These are phyloP conservation scores for Cryomyces minteri DNA, from an alignment of 495 filamentous ascomycete genomes.

Conservation along the genomic window DNA sequence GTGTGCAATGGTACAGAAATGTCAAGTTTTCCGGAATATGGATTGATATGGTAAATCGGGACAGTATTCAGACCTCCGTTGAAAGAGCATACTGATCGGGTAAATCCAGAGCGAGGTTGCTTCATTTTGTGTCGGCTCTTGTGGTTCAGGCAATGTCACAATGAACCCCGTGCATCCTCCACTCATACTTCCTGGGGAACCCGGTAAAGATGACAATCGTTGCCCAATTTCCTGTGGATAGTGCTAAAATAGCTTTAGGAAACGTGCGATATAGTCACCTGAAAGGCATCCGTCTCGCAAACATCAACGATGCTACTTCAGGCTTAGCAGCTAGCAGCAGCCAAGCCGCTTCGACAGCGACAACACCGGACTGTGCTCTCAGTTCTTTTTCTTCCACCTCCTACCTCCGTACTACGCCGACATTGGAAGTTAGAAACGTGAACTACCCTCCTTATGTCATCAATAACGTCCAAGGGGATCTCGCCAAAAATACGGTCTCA, in stretches of 20 bases:
- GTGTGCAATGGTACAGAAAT: constrained; percentile 8
- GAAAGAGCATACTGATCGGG: no score
- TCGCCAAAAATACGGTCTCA: constrained; percentile 53
- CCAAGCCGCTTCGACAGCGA: constrained; percentile 27
- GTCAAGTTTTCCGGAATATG: constrained; percentile 37
- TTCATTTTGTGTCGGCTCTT: constrained; percentile 69
- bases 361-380: constrained; percentile 6
- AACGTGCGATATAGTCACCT: constrained; percentile 39
- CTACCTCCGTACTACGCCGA: constrained; percentile 46
- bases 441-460: constrained; percentile 69
- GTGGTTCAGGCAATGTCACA: constrained; percentile 47
- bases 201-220: no score
- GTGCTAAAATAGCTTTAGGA: no score
- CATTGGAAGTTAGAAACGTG: constrained; percentile 51
- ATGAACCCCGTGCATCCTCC: constrained; percentile 53
- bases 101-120: constrained; percentile 48
- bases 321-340: constrained; percentile 34
- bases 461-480: constrained; percentile 59
- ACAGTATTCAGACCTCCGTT: no score
- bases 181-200: constrained; percentile 34
- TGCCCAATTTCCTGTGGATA: no score
- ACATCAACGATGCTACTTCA: constrained; percentile 45
- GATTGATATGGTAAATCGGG: constrained; percentile 50
- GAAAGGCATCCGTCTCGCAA: constrained; percentile 52
- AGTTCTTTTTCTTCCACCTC: constrained; percentile 20